These are phyloP conservation scores for Tritrichomonas foetus DNA, from an alignment of 208 protist genomes.

Conservation along the genomic window DNA sequence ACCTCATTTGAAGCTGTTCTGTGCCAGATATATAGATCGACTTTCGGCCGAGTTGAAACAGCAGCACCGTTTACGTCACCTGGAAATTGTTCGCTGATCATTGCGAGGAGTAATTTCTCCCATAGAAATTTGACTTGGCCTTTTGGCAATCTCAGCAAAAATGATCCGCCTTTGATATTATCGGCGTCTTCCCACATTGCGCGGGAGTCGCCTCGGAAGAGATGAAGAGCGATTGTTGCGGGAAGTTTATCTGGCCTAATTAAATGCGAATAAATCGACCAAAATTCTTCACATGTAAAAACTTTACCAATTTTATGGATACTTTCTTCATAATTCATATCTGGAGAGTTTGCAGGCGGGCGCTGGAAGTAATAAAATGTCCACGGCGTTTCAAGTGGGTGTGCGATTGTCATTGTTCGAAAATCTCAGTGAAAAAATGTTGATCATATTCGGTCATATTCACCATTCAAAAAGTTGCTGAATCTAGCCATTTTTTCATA, in stretches of 20 bases:
- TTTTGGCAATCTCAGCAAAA: neutral
- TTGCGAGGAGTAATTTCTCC: neutral
- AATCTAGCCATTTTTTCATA: too few species aligned
- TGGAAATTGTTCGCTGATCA: constrained; percentile 12
- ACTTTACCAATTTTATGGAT: constrained; percentile 32
- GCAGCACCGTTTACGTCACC: neutral
- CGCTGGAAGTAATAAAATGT: constrained; percentile 39
- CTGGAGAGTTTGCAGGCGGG: neutral
- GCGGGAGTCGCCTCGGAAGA: neutral
- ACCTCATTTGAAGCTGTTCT: neutral
- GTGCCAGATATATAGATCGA: neutral
- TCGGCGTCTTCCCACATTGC: constrained; percentile 37
- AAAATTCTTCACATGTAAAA: neutral
- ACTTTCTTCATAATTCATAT: neutral
- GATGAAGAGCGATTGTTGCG: neutral
- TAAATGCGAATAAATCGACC: neutral
- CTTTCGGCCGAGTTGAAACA: neutral
- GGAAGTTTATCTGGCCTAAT: neutral
- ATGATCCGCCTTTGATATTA: neutral
- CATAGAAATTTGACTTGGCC: neutral
- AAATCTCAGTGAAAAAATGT: too few species aligned
- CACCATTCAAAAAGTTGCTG: too few species aligned
- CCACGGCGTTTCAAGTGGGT: neutral
- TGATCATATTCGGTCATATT: too few species aligned
- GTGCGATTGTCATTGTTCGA: neutral